Evolutionary conservation across 2,329 filamentous ascomycete species (phyloP), one percentile per base, ranked within the genome.

Genomic region (Aspergillus versicolor): DNA sequence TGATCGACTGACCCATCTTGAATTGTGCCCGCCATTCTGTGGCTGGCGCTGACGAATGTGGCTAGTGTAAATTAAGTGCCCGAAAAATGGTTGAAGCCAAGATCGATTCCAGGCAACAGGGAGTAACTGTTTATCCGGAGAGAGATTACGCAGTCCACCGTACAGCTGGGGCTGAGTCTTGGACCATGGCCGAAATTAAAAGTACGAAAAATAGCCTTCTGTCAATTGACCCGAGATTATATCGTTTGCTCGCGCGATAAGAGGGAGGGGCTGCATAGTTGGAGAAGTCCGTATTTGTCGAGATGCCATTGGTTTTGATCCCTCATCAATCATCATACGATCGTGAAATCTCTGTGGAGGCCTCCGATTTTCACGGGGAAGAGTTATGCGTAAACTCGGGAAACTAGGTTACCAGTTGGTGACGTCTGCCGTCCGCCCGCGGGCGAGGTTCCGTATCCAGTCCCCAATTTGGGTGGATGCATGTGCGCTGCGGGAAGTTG

Each of bases 31-130:
- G 48, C 48, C 32, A 49, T 52, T n/a, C 17, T 56, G 54, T 56
- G 54, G 54, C 54, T 56, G 46, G 38, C 50, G 46, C 52, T 51
- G 54, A 37, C 22, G 47, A 45, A 47, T 45, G 48, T 56, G 54
- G 54, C 54, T 56, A 47, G 54, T 56, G 54, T 21, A 11, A 37
- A n/a, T 15, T 9, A 37, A n/a, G 34, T 50, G 34, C 34, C 47
- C 22, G 34, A 15, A 41, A 17, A 24, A 40, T 21, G 47, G 40
- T 30, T 13, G 37, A 32, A 13, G 8, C 38, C n/a, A 42, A 19
- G 17, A 30, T n/a, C 22, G 27, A 13, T 34, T 30, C 22, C 15
- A 30, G n/a, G 27, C 21, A 17, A 40, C 34, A 40, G 34, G 48
- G 48, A 41, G 48, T 42, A 32, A 30, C 21, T 9, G 24, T 51